Conservation (phyloP, 768 basidiomycete genomes). For the Tulasnella calospora region DNA sequence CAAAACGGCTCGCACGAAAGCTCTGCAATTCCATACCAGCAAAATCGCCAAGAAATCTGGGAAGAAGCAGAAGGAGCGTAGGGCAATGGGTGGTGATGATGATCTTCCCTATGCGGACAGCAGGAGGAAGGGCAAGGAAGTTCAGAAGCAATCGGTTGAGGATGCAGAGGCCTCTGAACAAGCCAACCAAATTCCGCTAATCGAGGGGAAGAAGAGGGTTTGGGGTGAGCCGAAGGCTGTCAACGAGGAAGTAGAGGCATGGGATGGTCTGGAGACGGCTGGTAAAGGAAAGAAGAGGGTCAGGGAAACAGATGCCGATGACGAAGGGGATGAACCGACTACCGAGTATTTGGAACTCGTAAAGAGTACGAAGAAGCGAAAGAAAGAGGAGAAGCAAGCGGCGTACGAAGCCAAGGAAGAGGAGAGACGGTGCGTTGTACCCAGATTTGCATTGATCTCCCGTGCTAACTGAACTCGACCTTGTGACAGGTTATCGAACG, state of each 20-base stretch:
- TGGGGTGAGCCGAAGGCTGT: slow-evolving; percentile 34
- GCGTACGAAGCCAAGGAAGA: slow-evolving; percentile 67
- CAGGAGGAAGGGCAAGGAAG: slow-evolving; percentile 56
- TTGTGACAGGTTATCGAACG: slow-evolving; percentile 34
- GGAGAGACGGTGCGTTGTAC: slow-evolving; percentile 50
- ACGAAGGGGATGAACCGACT: slow-evolving; percentile 40
- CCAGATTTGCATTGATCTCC: not conserved
- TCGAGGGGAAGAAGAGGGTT: slow-evolving; percentile 19
- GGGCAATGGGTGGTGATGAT: slow-evolving; percentile 82
- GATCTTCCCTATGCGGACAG: slow-evolving; percentile 78
- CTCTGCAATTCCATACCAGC: slow-evolving; percentile 88
- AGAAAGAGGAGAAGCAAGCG: slow-evolving; percentile 73
- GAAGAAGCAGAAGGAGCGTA: slow-evolving; percentile 65
- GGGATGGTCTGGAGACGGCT: slow-evolving; percentile 38
- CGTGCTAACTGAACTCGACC: not conserved
- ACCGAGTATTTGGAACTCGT: slow-evolving; percentile 91
- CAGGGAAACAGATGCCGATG: slow-evolving; percentile 36
- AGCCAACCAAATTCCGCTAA: not conserved
- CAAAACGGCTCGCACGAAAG: slow-evolving; percentile 73
- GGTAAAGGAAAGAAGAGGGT: slow-evolving; percentile 38
- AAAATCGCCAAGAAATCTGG: slow-evolving; percentile 62
- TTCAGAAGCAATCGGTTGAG: slow-evolving; percentile 41
- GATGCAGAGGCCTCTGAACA: slow-evolving; percentile 53
- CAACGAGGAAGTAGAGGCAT: slow-evolving; percentile 34
- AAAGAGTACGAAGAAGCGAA: slow-evolving; percentile 62